phyloP scores from a whole-genome alignment of 257 asterid genomes.

The Plantago ovata region DNA sequence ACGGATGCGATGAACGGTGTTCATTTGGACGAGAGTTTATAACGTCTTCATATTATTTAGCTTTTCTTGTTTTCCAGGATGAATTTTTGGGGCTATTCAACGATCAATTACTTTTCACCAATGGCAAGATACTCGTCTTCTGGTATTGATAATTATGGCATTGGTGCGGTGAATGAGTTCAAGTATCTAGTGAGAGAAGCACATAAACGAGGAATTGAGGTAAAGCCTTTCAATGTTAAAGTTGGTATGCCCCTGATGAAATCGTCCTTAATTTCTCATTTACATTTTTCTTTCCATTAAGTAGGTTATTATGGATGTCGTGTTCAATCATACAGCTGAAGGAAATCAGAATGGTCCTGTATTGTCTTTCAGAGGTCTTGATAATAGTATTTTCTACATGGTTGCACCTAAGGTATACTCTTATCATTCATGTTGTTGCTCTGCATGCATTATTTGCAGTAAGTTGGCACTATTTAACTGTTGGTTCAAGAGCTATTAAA shows the following conservation, averaged over 20 bases:
- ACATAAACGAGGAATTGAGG: slow-evolving; percentile 94
- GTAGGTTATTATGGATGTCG: slow-evolving; percentile 98
- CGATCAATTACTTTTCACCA: slow-evolving; percentile 90
- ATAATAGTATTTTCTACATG: slow-evolving; percentile 87
- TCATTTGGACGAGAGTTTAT: too few relatives aligned
- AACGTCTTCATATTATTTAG: background rate
- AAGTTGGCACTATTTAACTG: background rate
- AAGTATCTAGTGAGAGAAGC: slow-evolving; percentile 91
- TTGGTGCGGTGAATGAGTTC: slow-evolving; percentile 79
- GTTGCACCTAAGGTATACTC: slow-evolving; percentile 82
- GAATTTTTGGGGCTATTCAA: slow-evolving; percentile 99
- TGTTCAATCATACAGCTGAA: slow-evolving; percentile 97
- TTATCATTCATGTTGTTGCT: slow-evolving; percentile 1
- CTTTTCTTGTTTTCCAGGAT: slow-evolving; percentile 41
- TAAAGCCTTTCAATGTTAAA: slow-evolving; percentile 21
- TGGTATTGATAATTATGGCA: slow-evolving; percentile 54
- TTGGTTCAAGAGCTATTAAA: slow-evolving; percentile 1
- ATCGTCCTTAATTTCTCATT: slow-evolving; percentile 17
- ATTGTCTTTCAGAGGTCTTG: slow-evolving; percentile 86
- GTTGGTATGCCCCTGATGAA: slow-evolving; percentile 10
- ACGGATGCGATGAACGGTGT: too few relatives aligned
- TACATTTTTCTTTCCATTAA: slow-evolving; percentile 17
- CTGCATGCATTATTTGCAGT: background rate
- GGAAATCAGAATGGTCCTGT: slow-evolving; percentile 93
- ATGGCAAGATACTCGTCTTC: slow-evolving; percentile 87